Base-by-base conservation (phyloP, 768 basidiomycete genomes). In the Tremella fuciformis region DNA sequence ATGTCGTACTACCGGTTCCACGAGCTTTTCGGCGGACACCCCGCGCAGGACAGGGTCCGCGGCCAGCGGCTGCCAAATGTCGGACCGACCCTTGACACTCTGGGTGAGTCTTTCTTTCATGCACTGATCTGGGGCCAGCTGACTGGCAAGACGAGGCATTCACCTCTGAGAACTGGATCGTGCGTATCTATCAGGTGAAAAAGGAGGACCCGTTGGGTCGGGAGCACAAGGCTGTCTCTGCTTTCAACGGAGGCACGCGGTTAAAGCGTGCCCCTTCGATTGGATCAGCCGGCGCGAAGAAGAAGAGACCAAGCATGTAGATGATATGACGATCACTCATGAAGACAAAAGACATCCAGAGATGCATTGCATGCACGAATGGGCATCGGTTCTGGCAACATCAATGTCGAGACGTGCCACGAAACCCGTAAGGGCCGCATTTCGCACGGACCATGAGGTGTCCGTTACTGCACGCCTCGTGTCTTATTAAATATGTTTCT, bases 131-230 rank as follows among this genome's bases (percentile, higher is more conserved):
- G 8, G 24, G 13, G 3, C 34, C 19, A 2, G 39, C 55, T n/a
- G 42, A 49, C 13, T 18, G 37, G 24, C 63, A 90, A n/a, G 91
- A 99, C 63, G 96, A 99, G 78, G 96, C 94, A 8, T 99, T 93
- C 81, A 99, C 96, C 1, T 90, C 91, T 7, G 96, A 99, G 80
- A 99, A 99, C 78, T 99, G 96, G 96, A 94, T 99, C 65, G 94
- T 91, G 70, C 88, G 96, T 38, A 94, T 99, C 71, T 99, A 89
- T 73, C 82, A 89, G 71, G 96, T 98, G 44, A 92, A 89, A 79
- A 91, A 91, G 71, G 91, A 96, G 51, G 96, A 98, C 76, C 77
- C 84, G 15, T 82, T 99, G 1, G 93, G 92, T 25, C 84, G 96
- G 59, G 91, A 97, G 67, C 84, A 87, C 53, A 91, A 90, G 81